Conservation (phyloP, 2,329 filamentous ascomycete species). For the Aspergillus sp. region DNA sequence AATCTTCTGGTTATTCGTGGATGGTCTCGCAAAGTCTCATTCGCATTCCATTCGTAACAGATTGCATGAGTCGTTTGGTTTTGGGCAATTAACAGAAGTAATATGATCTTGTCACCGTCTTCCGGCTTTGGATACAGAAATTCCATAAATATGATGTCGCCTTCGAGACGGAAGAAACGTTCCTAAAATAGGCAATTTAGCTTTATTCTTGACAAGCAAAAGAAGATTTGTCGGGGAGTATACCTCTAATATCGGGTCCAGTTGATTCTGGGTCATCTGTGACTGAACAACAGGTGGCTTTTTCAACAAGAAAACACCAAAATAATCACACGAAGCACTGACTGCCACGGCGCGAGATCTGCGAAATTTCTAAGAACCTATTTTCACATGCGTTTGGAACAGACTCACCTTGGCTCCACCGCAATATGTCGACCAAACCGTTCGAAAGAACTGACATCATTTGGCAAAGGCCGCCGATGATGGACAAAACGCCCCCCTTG, state of each 20-base stretch:
- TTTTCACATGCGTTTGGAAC: background rate
- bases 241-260: conserved; percentile 59
- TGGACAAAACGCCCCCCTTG: conserved; percentile 56
- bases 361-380: conserved; percentile 7
- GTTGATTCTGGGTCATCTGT: conserved; percentile 44
- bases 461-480: conserved; percentile 56
- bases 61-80: conserved; percentile 43
- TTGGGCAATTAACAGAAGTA: conserved; percentile 59
- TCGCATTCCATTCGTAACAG: conserved; percentile 52
- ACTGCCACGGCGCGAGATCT: conserved; percentile 59
- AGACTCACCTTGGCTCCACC: conserved; percentile 68
- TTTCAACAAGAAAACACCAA: conserved; percentile 68
- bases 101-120: conserved; percentile 67
- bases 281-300: conserved; percentile 48
- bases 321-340: conserved; percentile 63
- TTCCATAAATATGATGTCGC: conserved; percentile 78
- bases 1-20: conserved; percentile 25
- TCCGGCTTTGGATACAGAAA: conserved; percentile 70
- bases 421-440: conserved; percentile 64
- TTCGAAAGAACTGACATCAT: conserved; percentile 48
- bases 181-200: conserved; percentile 28
- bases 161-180: conserved; percentile 53
- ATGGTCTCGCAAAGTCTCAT: conserved; percentile 18
- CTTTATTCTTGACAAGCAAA: background rate
- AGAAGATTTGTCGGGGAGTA: conserved; percentile 7